These are phyloP conservation scores for Fusarium denticulatum DNA, from an alignment of 2,329 filamentous ascomycete genomes.

Conservation along the genomic window DNA sequence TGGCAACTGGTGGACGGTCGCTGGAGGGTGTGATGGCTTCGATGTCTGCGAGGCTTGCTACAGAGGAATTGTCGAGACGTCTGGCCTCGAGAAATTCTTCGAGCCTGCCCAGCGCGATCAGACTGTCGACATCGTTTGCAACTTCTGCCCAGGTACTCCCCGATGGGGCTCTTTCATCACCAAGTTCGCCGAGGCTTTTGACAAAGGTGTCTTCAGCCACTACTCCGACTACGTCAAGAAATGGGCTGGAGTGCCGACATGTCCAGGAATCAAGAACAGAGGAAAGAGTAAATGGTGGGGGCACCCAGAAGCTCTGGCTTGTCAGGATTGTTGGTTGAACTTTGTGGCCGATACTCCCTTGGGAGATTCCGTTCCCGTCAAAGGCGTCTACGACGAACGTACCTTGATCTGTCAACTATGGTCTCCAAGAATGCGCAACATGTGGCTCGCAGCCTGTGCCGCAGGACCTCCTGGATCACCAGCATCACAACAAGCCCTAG, in stretches of 20 bases:
- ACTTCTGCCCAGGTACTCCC: conserved; percentile 40
- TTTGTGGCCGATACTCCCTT: conserved; percentile 46
- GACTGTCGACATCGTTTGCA: conserved; percentile 43
- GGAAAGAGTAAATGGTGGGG: conserved; percentile 49
- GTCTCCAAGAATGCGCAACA: conserved; percentile 52
- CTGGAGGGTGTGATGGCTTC: conserved; percentile 34
- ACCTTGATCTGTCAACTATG: conserved; percentile 50
- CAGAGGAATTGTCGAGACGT: conserved; percentile 43
- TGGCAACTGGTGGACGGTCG: conserved; percentile 50
- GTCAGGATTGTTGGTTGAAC: conserved; percentile 48
- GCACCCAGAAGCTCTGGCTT: conserved; percentile 47
- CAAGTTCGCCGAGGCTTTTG: conserved; percentile 45
- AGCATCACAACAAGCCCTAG: conserved; percentile 40
- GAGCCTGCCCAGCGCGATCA: conserved; percentile 31
- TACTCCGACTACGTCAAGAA: conserved; percentile 44
- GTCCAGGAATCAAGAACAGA: conserved; percentile 43
- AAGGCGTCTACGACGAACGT: conserved; percentile 37
- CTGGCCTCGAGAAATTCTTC: conserved; percentile 44
- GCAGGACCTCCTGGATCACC: conserved; percentile 40
- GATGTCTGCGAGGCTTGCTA: conserved; percentile 50
- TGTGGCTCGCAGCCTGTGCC: conserved; percentile 46
- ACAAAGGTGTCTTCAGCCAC: conserved; percentile 46
- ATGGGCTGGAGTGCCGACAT: conserved; percentile 43
- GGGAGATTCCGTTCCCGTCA: conserved; percentile 39
- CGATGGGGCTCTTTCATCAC: conserved; percentile 42